Percentiles rank a stretch among this genome's conserved stretches.
phyloP scores from a whole-genome alignment of 805 yeast genomes.

The Wickerhamiella allomyrinae region DNA sequence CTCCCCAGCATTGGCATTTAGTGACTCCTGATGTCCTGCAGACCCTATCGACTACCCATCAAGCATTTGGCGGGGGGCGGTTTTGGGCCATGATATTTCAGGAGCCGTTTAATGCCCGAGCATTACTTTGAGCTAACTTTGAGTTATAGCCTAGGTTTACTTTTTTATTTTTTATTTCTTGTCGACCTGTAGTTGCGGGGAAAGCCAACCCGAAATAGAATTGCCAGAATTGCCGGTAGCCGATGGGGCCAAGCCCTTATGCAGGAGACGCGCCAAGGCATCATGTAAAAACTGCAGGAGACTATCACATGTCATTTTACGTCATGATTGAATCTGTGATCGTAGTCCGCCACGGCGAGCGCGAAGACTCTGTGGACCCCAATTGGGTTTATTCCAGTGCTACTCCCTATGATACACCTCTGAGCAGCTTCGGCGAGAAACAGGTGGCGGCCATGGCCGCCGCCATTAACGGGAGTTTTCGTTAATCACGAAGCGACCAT shows the following conservation, averaged over 20 bases:
- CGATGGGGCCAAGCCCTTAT: too few species aligned
- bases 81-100: background rate
- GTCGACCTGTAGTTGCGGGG: too few species aligned
- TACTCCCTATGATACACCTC: constrained; percentile 28
- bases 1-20: background rate
- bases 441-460: constrained; percentile 3
- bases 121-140: background rate
- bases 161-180: too few species aligned
- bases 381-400: constrained; percentile 23
- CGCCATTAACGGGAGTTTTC: constrained; percentile 6
- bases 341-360: constrained; percentile 25
- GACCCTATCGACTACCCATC: background rate
- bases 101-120: background rate
- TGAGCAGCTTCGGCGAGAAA: constrained; percentile 13
- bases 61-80: background rate
- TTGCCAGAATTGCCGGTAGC: too few species aligned
- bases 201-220: too few species aligned
- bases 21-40: background rate
- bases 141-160: too few species aligned
- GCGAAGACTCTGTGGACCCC: constrained; percentile 23
- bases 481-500: constrained; percentile 7
- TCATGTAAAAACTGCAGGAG: too few species aligned
- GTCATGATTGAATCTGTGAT: constrained; percentile 9
- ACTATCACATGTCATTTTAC: background rate
- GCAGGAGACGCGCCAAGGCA: too few species aligned